phyloP scores from a whole-genome alignment of 179 eudicot genomes.

The Drosera spatulata region DNA sequence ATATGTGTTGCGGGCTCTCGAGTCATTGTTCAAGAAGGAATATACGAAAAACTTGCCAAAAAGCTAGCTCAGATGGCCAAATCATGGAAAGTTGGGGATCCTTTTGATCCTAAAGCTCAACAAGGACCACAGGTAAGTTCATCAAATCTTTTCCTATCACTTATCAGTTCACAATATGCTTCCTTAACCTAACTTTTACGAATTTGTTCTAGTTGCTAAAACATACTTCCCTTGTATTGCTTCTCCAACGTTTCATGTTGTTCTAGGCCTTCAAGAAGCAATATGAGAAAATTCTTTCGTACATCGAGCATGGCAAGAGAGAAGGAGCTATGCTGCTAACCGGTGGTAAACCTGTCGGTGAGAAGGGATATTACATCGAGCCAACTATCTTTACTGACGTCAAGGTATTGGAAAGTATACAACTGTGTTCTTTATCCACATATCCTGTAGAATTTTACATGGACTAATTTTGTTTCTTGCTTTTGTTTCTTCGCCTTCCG shows the following conservation, averaged over 20 bases:
- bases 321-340: conserved; percentile 56
- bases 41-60: conserved; percentile 37
- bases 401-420: too few relatives aligned
- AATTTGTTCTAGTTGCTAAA: too few relatives aligned
- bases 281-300: conserved; percentile 43
- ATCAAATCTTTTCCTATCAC: neutral
- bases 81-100: conserved; percentile 64
- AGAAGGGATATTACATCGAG: conserved; percentile 46
- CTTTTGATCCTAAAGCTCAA: conserved; percentile 41
- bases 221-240: too few relatives aligned
- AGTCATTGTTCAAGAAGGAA: conserved; percentile 65
- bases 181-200: neutral
- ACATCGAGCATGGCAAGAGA: conserved; percentile 45
- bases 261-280: conserved; percentile 45
- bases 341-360: conserved; percentile 43
- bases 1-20: conserved; percentile 58
- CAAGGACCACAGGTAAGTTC: conserved; percentile 63
- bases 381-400: conserved; percentile 61
- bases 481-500: neutral
- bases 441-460: neutral
- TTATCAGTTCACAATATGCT: neutral
- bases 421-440: neutral
- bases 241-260: too few relatives aligned
- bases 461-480: neutral
- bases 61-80: conserved; percentile 37